These are phyloP conservation scores for Turnera subulata DNA, from an alignment of 345 rosid genomes.

Conservation along the genomic window DNA sequence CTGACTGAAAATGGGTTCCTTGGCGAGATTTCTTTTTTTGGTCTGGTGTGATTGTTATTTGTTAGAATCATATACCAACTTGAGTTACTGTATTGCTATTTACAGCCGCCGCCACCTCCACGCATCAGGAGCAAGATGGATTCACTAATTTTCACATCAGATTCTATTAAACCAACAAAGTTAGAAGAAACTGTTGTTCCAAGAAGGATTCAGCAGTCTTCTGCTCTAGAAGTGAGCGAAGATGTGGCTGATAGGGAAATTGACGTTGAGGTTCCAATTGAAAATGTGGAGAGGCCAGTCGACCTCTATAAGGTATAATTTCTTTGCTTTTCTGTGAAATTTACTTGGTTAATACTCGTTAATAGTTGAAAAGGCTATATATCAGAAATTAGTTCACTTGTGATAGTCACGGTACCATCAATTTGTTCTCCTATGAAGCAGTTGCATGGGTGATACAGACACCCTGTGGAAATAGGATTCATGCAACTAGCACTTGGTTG, in stretches of 20 bases:
- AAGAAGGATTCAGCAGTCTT: conserved; percentile 27
- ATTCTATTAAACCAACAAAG: conserved; percentile 48
- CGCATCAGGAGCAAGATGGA: conserved; percentile 80
- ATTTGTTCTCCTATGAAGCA: too few species aligned
- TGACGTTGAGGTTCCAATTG: conserved; percentile 54
- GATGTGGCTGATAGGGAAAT: conserved; percentile 37
- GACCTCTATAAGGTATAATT: conserved; percentile 90
- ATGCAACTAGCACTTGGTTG: too few species aligned
- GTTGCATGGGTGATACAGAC: too few species aligned
- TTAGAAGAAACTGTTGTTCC: conserved; percentile 36
- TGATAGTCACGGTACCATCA: too few species aligned
- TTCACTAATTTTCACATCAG: conserved; percentile 73
- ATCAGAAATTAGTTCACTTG: too few species aligned
- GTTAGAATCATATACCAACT: too few species aligned
- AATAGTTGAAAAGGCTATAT: too few species aligned
- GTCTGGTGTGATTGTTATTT: too few species aligned
- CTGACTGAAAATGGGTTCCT: too few species aligned
- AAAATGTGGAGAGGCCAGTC: conserved; percentile 88
- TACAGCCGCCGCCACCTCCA: conserved; percentile 80
- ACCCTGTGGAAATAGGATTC: too few species aligned
- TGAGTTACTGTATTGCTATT: conserved; percentile 2
- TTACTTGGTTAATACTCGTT: too few species aligned
- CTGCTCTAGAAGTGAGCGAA: conserved; percentile 29
- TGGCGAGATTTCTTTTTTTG: too few species aligned
- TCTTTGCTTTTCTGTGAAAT: conserved; percentile 1